A percentile compares a stretch with the other conserved stretches of the same genome.
Evolutionary conservation across 2,329 filamentous ascomycete species (phyloP).

Genomic region (Fusarium ramigenum): DNA sequence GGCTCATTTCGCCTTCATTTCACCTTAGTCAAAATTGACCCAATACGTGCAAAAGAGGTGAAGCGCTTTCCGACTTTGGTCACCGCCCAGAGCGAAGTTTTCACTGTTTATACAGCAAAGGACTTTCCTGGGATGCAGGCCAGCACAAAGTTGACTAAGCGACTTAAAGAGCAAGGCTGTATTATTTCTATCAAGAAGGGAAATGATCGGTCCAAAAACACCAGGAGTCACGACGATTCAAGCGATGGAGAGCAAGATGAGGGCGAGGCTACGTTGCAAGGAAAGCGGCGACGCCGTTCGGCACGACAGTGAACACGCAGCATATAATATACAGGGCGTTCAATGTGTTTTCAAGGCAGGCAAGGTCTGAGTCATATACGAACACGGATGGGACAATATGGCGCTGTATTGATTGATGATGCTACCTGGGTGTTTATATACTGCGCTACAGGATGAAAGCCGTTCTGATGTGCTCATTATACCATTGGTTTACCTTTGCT

Average conservation of each 20-base stretch:
- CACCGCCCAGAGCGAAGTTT: slow-evolving; percentile 71
- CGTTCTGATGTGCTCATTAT: slow-evolving; percentile 14
- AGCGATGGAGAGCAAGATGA: slow-evolving; percentile 56
- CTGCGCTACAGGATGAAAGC: background rate
- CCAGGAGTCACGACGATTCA: slow-evolving; percentile 53
- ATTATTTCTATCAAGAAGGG: slow-evolving; percentile 89
- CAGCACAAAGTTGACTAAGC: slow-evolving; percentile 77
- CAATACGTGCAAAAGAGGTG: slow-evolving; percentile 58
- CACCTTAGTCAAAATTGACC: slow-evolving; percentile 76
- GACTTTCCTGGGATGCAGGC: slow-evolving; percentile 87
- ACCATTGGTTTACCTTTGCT: slow-evolving; percentile 24
- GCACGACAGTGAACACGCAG: slow-evolving; percentile 20
- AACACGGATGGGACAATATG: slow-evolving; percentile 13
- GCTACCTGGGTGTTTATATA: background rate
- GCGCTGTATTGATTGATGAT: slow-evolving; percentile 4
- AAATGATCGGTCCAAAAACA: slow-evolving; percentile 67
- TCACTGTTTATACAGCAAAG: slow-evolving; percentile 84
- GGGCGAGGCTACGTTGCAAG: slow-evolving; percentile 24
- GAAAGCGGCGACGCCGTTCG: slow-evolving; percentile 38
- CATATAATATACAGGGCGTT: slow-evolving; percentile 28
- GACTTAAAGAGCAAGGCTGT: slow-evolving; percentile 80
- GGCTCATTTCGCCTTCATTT: slow-evolving; percentile 81
- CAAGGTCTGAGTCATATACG: slow-evolving; percentile 16
- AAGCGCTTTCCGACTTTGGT: slow-evolving; percentile 61
- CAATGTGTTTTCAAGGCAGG: slow-evolving; percentile 1